Conservation (phyloP, 305 asterid species). For the Fraxinus dipetala region DNA sequence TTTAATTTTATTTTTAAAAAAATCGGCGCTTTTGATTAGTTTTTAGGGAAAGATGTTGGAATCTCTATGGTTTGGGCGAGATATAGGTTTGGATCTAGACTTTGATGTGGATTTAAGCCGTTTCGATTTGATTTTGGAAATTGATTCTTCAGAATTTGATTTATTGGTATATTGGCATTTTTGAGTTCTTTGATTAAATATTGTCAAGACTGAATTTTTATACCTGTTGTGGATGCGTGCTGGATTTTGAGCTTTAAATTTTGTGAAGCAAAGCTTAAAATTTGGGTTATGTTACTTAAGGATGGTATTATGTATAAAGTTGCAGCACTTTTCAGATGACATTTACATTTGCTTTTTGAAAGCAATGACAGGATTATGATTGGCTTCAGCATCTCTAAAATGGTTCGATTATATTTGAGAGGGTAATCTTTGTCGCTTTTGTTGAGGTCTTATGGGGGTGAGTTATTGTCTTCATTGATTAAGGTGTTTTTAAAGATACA, state of each 20-base stretch:
- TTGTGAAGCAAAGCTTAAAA: neutral
- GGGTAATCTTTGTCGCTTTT: neutral
- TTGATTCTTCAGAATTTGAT: neutral
- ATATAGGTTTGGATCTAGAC: conserved; percentile 10
- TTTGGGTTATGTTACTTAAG: neutral
- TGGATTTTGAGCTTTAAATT: neutral
- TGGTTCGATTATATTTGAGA: neutral
- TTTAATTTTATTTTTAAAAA: neutral
- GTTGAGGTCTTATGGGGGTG: neutral
- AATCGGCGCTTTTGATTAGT: neutral
- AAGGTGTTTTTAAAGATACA: neutral
- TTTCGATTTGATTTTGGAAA: neutral
- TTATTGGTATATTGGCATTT: neutral
- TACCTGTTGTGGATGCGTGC: neutral
- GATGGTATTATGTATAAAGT: neutral
- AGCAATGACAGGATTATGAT: neutral
- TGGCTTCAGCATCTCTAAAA: neutral
- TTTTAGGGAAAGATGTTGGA: neutral
- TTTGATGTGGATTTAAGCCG: neutral
- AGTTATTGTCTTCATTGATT: neutral
- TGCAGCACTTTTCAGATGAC: neutral
- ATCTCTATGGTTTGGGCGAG: neutral
- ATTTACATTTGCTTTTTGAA: neutral
- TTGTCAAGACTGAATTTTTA: neutral
- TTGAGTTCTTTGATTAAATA: neutral